Percentiles rank a stretch among this genome's conserved stretches.
These are phyloP conservation scores for Saturnispora halmiae DNA, from an alignment of 805 yeast species.

Conservation along the genomic window DNA sequence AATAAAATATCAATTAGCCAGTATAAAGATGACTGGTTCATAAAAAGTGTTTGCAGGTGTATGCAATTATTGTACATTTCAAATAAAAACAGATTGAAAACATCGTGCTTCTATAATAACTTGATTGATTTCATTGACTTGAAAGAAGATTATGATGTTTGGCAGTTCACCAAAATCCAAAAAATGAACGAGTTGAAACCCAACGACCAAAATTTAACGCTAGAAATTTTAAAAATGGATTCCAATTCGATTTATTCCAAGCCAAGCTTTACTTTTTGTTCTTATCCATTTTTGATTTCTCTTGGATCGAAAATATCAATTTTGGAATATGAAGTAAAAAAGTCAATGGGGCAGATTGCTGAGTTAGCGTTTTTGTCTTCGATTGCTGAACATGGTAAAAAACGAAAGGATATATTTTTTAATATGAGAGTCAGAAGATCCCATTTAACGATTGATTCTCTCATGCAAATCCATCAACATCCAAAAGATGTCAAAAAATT, in stretches of 20 bases:
- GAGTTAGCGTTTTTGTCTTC: constrained; percentile 72
- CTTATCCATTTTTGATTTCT: constrained; percentile 73
- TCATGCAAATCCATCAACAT: constrained; percentile 49
- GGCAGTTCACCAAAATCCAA: constrained; percentile 47
- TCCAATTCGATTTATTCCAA: constrained; percentile 17
- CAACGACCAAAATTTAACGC: constrained; percentile 37
- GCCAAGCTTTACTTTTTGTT: constrained; percentile 54
- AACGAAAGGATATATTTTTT: constrained; percentile 58
- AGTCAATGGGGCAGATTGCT: constrained; percentile 78
- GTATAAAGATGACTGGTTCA: constrained; percentile 78
- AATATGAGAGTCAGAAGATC: constrained; percentile 60
- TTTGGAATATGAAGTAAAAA: constrained; percentile 70
- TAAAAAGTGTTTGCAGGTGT: constrained; percentile 55
- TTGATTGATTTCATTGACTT: constrained; percentile 73
- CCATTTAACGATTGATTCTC: constrained; percentile 63
- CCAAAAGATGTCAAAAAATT: constrained; percentile 60
- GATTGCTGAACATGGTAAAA: constrained; percentile 38
- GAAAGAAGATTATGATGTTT: constrained; percentile 70
- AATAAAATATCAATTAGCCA: constrained; percentile 41
- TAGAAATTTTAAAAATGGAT: constrained; percentile 30
- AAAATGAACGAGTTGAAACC: constrained; percentile 18
- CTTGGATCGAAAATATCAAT: constrained; percentile 76
- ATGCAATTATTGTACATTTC: constrained; percentile 49
- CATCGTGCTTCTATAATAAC: constrained; percentile 61
- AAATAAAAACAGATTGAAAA: constrained; percentile 30